Base-by-base conservation (phyloP, 306 rosid species). In the Aeschynomene evenia region DNA sequence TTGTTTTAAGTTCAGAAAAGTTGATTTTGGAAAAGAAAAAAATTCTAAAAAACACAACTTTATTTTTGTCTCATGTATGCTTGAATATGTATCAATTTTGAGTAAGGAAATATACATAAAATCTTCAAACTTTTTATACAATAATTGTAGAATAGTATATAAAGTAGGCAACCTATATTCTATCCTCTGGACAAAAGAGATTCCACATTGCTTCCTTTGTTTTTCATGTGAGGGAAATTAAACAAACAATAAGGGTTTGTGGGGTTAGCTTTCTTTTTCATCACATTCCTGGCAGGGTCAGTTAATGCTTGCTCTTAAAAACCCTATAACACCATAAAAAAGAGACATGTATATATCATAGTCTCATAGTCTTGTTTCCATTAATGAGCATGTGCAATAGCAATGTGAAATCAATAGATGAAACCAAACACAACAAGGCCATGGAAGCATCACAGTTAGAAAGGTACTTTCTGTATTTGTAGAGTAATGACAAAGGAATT, bases 241-340 rank as follows among this genome's bases (percentile, higher is more conserved):
- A 14, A 9, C 20, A 29, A 14, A 9, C 20, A 46, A 4, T 4
- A 40, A 34, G 26, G 40, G 54, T 2, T 3, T 15, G 29, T 57
- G 31, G 51, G 55, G 59, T 55, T 62, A 68, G 63, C 76, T 80
- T 76, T 82, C 83, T 51, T 72, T 82, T 73, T 85, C 87, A 52
- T 52, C 70, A 66, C 77, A 85, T 80, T 85, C 85, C 79, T 77
- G 68, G 66, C 74, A 61, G 53, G 53, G 63, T 68, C 70, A 73
- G 80, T 39, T 49, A 59, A 50, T 73, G 82, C 66, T 63, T 63
- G 63, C 63, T 48, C 70, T 40, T 57, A 71, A 64, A 49, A 37
- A 11, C 63, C 63, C 50, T 50, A 4, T 10, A n/a, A 45, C 24
- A 21, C 76, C 20, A 54, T 5, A 54, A 55, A 36, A n/a, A 20